These are phyloP conservation scores for Cladosporium sp. DNA, from an alignment of 2,329 filamentous ascomycete genomes.

Conservation along the genomic window DNA sequence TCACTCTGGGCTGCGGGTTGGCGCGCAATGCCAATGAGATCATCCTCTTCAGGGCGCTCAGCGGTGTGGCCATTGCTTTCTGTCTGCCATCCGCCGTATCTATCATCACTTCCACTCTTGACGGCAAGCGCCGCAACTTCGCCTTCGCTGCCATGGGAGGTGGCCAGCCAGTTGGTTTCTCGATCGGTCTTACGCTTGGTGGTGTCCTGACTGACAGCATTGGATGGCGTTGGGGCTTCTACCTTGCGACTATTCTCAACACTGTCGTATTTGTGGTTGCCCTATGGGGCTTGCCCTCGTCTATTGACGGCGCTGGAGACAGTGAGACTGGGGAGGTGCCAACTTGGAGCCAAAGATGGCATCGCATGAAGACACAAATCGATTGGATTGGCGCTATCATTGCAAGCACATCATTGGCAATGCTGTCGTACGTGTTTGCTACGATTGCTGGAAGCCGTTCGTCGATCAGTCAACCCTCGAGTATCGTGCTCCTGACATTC, in stretches of 20 bases:
- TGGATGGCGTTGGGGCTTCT: slow-evolving; percentile 52
- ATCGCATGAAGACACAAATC: slow-evolving; percentile 41
- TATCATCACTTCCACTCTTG: slow-evolving; percentile 46
- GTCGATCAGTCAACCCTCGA: slow-evolving; percentile 20
- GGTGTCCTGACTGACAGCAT: slow-evolving; percentile 47
- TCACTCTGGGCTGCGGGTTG: slow-evolving; percentile 43
- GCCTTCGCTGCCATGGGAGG: slow-evolving; percentile 50
- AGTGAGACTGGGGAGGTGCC: slow-evolving; percentile 11
- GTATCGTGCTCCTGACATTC: slow-evolving; percentile 40
- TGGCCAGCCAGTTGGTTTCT: slow-evolving; percentile 50
- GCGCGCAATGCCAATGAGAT: slow-evolving; percentile 30
- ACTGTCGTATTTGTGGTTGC: slow-evolving; percentile 37
- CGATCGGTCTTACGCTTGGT: slow-evolving; percentile 48
- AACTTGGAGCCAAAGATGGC: slow-evolving; percentile 23
- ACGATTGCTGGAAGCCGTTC: slow-evolving; percentile 21
- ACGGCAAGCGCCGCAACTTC: slow-evolving; percentile 47
- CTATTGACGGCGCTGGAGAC: neutral
- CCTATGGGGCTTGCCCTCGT: slow-evolving; percentile 36
- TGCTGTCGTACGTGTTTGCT: slow-evolving; percentile 53
- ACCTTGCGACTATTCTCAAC: slow-evolving; percentile 44
- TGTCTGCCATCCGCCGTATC: slow-evolving; percentile 45
- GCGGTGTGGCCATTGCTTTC: slow-evolving; percentile 27
- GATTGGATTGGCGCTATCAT: slow-evolving; percentile 52
- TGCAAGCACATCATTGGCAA: slow-evolving; percentile 44
- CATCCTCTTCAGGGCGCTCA: slow-evolving; percentile 25